These are phyloP conservation scores for Raphanus hybrid DNA, from an alignment of 441 rosid genomes.

Conservation along the genomic window DNA sequence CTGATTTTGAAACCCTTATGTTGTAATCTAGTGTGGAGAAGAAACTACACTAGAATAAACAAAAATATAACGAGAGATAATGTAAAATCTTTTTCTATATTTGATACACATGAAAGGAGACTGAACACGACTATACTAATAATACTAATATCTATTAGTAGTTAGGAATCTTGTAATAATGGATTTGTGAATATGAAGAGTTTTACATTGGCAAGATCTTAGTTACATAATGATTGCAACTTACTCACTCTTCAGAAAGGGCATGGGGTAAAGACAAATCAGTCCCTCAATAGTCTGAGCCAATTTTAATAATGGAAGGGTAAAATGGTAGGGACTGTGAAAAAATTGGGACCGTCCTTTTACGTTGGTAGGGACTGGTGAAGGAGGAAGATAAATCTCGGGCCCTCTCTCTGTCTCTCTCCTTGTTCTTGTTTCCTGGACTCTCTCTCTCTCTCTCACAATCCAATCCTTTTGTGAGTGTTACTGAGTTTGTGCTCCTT, in stretches of 20 bases:
- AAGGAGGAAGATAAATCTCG: conserved; percentile 10
- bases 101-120: not conserved
- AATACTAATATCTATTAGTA: not conserved
- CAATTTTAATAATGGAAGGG: conserved; percentile 17
- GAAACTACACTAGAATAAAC: not conserved
- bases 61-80: not conserved
- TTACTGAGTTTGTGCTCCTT: not conserved
- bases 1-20: not conserved
- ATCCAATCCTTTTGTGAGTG: not conserved
- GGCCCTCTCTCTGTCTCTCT: conserved; percentile 15
- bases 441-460: not conserved
- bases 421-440: not conserved
- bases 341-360: conserved; percentile 36
- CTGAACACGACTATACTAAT: not conserved
- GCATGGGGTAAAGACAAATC: conserved; percentile 15
- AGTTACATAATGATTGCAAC: not conserved
- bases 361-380: conserved; percentile 11
- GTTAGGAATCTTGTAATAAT: not conserved
- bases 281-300: conserved; percentile 10
- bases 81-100: not conserved
- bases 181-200: too few species aligned
- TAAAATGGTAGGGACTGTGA: not conserved
- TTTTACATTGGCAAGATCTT: not conserved
- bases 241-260: not conserved
- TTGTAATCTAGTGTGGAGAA: not conserved